Percentiles rank a stretch among this genome's conserved stretches.
Conservation (phyloP, 2,329 filamentous ascomycete genomes). For the Ophiostoma angusticollis region DNA sequence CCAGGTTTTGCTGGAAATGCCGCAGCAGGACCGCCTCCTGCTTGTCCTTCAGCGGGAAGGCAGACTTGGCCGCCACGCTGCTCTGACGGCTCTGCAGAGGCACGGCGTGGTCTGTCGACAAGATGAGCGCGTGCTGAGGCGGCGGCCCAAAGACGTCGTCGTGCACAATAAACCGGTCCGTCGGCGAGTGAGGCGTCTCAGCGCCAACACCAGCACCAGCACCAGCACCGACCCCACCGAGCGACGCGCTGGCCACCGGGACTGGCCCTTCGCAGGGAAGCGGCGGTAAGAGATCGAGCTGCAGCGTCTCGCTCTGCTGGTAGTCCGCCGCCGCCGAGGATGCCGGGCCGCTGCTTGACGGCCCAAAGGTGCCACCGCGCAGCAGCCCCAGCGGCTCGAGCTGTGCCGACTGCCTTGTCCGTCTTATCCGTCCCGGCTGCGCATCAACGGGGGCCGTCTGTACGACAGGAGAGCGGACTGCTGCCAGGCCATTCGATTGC, state of each 20-base stretch:
- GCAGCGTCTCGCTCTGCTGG: not conserved
- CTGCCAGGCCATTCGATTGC: not conserved
- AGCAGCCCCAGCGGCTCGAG: not conserved
- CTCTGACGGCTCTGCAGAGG: too few species aligned
- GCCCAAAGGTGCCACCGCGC: not conserved
- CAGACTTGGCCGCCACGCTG: conserved; percentile 13
- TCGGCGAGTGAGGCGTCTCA: conserved; percentile 14
- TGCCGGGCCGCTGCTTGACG: not conserved
- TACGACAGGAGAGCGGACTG: not conserved
- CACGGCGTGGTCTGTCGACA: too few species aligned
- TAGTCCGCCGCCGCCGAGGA: not conserved
- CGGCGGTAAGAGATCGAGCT: not conserved
- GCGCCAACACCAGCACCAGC: too few species aligned
- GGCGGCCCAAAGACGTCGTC: conserved; percentile 10
- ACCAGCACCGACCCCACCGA: too few species aligned
- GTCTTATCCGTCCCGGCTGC: not conserved
- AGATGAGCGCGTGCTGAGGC: not conserved
- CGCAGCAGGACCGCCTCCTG: conserved; percentile 21
- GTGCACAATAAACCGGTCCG: conserved; percentile 20
- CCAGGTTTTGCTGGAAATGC: conserved; percentile 23
- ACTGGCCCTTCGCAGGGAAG: too few species aligned
- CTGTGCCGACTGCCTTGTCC: not conserved
- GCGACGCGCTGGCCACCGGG: too few species aligned
- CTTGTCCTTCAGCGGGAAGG: conserved; percentile 18
- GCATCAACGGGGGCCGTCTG: not conserved